Evolutionary conservation across 257 asterid species (phyloP), one percentile per base, ranked within the genome.

Genomic region (Penstemon eatonii): DNA sequence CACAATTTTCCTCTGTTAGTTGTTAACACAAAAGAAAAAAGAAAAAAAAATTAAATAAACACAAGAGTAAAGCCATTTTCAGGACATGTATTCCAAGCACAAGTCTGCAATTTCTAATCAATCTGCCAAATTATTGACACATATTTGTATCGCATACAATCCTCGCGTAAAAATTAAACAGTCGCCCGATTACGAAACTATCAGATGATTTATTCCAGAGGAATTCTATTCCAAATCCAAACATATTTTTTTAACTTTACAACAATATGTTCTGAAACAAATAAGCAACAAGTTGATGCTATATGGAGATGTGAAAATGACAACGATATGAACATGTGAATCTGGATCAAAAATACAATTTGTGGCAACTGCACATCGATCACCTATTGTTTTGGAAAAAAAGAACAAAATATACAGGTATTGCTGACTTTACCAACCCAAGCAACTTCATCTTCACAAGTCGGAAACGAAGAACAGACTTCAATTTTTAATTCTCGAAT

Each of bases 401-500:
- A 38, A 15, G 50, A 49, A 56, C 66, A 43, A 25, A 25, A 61
- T 10, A 6, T 55, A 57, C 60, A 37, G 13, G 63, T 19, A 50
- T 15, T 42, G 3, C 5, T 19, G 46, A 45, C 56, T 63, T 37
- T 36, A 52, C 37, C 36, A 12, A 64, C 51, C 51, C 56, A 53
- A 53, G 49, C 43, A 45, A 38, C 46, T 51, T 58, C 73, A 70
- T 59, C 76, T 73, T 71, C 75, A 73, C 37, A 56, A 64, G 33
- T 25, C 33, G 33, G 61, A 69, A 3, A 66, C 43, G 15, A 67
- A 9, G 69, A 25, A 25, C 33, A 25, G 1, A 25, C 33, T 25
- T 25, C 33, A 25, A 25, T 25, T 25, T 25, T 25, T 25, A 25
- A 25, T 25, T 25, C 33, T 25, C 33, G 33, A 25, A 25, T 49